Conservation (phyloP, 208 protist species). For the Porcisia deanei region DNA sequence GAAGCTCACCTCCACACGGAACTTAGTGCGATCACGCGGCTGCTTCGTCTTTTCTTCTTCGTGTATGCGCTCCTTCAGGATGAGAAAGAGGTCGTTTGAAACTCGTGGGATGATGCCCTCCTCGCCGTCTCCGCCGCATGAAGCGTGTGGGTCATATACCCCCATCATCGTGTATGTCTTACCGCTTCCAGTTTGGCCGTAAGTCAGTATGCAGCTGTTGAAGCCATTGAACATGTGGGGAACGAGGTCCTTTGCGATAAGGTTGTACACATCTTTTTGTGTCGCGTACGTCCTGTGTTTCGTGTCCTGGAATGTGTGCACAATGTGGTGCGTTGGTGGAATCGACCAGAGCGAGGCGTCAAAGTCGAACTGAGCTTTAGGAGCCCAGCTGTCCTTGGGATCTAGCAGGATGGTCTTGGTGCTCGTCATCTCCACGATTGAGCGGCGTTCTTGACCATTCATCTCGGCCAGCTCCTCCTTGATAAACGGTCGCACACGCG, state of each 20-base stretch:
- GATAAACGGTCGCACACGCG: slow-evolving; percentile 90
- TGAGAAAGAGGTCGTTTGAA: slow-evolving; percentile 88
- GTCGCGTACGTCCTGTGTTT: slow-evolving; percentile 69
- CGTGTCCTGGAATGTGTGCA: slow-evolving; percentile 86
- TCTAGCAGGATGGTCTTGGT: slow-evolving; percentile 90
- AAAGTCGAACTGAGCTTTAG: slow-evolving; percentile 92
- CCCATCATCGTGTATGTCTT: slow-evolving; percentile 95
- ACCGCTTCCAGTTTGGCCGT: slow-evolving; percentile 93
- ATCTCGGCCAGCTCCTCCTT: slow-evolving; percentile 87
- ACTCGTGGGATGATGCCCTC: slow-evolving; percentile 92
- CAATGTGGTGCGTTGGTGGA: slow-evolving; percentile 76
- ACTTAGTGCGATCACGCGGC: slow-evolving; percentile 35
- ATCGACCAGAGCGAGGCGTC: slow-evolving; percentile 92
- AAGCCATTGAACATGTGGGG: slow-evolving; percentile 93
- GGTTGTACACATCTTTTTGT: slow-evolving; percentile 90
- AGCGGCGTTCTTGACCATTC: slow-evolving; percentile 80
- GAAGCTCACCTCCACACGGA: slow-evolving; percentile 94
- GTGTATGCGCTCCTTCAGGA: slow-evolving; percentile 50
- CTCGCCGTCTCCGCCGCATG: slow-evolving; percentile 77
- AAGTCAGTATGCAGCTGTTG: slow-evolving; percentile 93
- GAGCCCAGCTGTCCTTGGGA: slow-evolving; percentile 78
- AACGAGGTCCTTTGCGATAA: slow-evolving; percentile 90
- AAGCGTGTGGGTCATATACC: slow-evolving; percentile 69
- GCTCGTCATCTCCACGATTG: slow-evolving; percentile 88
- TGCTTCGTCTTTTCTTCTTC: slow-evolving; percentile 38